phyloP scores from a whole-genome alignment of 805 yeast species.

The Starmerella scarabaei region DNA sequence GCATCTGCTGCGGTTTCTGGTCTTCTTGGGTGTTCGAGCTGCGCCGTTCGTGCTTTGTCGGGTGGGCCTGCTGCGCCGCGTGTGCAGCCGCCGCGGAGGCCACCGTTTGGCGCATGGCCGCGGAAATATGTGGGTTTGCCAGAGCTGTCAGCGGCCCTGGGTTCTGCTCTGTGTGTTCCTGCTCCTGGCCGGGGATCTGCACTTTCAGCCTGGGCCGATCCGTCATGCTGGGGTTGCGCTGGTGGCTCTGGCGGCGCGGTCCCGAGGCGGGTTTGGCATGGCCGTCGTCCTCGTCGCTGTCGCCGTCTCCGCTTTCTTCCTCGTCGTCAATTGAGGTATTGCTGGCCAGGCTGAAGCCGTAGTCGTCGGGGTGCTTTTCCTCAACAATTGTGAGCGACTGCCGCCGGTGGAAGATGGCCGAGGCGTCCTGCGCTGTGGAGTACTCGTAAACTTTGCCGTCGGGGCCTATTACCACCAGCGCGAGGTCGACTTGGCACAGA shows the following conservation, averaged over 20 bases:
- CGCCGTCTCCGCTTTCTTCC: constrained; percentile 6
- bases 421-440: constrained; percentile 50
- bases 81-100: background rate
- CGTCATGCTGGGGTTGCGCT: background rate
- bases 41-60: too few relatives aligned
- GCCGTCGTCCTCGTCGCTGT: background rate
- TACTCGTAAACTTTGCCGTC: constrained; percentile 72
- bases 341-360: background rate
- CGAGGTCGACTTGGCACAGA: constrained; percentile 82
- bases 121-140: background rate
- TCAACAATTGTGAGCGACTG: constrained; percentile 3
- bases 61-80: background rate
- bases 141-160: constrained; percentile 1
- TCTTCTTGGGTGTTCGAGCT: too few relatives aligned
- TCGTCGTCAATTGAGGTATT: background rate
- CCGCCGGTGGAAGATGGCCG: constrained; percentile 31
- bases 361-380: constrained; percentile 8
- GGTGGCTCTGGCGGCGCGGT: background rate
- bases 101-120: background rate
- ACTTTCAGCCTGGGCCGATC: constrained; percentile 30
- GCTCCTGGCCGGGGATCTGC: constrained; percentile 22
- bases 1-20: too few relatives aligned
- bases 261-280: background rate
- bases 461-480: constrained; percentile 75
- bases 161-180: background rate